Evolutionary conservation across 495 filamentous ascomycete genomes (phyloP), one percentile per base, ranked within the genome.

Genomic region (Amphirosellinia nigrospora): DNA sequence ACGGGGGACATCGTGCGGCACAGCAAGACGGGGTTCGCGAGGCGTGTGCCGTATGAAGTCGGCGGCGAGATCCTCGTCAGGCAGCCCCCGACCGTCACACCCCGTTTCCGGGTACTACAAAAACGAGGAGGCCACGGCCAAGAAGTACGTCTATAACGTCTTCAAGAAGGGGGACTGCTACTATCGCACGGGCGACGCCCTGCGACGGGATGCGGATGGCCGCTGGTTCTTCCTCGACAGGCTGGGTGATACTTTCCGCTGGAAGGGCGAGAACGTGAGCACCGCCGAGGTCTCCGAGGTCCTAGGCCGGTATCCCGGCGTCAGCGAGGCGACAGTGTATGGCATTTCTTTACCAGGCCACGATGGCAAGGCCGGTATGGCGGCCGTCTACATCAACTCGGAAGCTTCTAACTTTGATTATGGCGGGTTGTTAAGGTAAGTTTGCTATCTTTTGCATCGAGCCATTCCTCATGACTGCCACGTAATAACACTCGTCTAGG

Each of bases 181-280:
- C 71, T 94, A 92, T 76, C 86, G 93, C 21, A 89, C 87, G 3
- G 92, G 93, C 16, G 93, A 96, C 78, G 89, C 92, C 7, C 76
- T 94, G 38, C 79, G 90, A 5, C 82, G 90, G 16, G 84, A 86
- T 21, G 72, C 72, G 4, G 92, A 94, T 65, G 93, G 93, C 0
- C 82, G 90, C 16, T 94, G 91, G 92, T 93, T 85, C 76, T 96
- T 96, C 78, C 73, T 92, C 28, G 93, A 96, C 77, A 85, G 83
- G 26, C 81, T 94, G 0, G 92, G 92, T 1, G 92, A 95, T 76
- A 95, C 92, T 0, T 95, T 90, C 80, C 85, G 92, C 4, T 95
- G 92, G 92, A 95, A 94, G 78, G 88, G 87, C 66, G 92, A 94
- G 79, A 95, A 95, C 74, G 92, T 95, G 62, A 89, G 88, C 28